Evolutionary conservation across 208 protist species (phyloP), one percentile per base, ranked within the genome.

Genomic region (Blechomonas ayalai): DNA sequence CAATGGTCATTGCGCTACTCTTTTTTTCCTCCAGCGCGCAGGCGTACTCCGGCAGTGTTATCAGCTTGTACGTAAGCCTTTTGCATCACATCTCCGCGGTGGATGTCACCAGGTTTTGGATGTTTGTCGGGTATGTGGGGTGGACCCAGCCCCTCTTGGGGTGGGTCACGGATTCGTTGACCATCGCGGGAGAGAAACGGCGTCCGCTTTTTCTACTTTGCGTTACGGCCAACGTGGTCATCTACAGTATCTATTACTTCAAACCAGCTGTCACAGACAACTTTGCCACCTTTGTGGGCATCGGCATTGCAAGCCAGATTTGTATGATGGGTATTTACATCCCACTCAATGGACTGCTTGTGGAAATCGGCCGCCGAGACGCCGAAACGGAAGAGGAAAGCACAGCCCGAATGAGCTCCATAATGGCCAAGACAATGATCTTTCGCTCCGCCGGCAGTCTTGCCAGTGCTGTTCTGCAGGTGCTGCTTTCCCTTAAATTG

Each of bases 341-440:
- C 33, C 66, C 71, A 0, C 42, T 80, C 33, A 74, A 80, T 40
- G 66, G 71, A 3, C 26, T 80, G 0, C 39, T 80, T 15, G 61
- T 80, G 16, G 71, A 74, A 51, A 45, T 74, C 22, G 66, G 66
- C 13, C 52, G 65, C 16, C 35, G 48, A 44, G 61, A 74, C 40
- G 61, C 43, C 12, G 61, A 74, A 52, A 71, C 59, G 27, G 45
- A 52, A 40, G 44, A 56, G 65, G 55, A 73, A 48, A 73, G 61
- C 51, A 58, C 31, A 18, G 57, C 60, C 2, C 43, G 65, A 13
- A 61, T 74, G 47, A 56, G 65, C n/a, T 40, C 56, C 31, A 65
- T 74, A 41, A 63, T 74, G 61, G 32, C 66, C 25, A 63, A 59
- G 44, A 59, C 66, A 32, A 80, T 73, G 66, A 34, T 74, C 12